These are phyloP conservation scores for Coniella lustricola DNA, from an alignment of 2,329 filamentous ascomycete species.

Conservation along the genomic window DNA sequence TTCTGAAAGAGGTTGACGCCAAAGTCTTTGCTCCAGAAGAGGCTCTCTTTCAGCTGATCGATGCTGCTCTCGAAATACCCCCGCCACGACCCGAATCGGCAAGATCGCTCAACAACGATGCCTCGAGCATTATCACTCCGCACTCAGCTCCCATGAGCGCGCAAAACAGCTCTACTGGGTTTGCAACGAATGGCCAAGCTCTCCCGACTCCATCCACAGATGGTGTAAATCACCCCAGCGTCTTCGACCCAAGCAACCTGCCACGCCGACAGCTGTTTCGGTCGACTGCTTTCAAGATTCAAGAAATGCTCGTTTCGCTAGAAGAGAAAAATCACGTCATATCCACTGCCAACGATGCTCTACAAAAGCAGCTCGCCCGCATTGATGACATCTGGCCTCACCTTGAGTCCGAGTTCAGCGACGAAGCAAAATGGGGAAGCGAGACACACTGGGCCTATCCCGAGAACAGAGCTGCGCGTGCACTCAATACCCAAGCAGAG, in stretches of 20 bases:
- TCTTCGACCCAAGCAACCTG: constrained; percentile 52
- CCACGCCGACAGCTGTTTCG: constrained; percentile 68
- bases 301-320: constrained; percentile 79
- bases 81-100: constrained; percentile 31
- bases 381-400: constrained; percentile 83
- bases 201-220: constrained; percentile 34
- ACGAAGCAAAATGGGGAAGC: constrained; percentile 90
- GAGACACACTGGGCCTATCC: constrained; percentile 92
- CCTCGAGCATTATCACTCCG: constrained; percentile 34
- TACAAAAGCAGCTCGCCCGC: constrained; percentile 75
- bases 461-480: constrained; percentile 63
- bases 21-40: constrained; percentile 90
- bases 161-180: constrained; percentile 41
- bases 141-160: constrained; percentile 42
- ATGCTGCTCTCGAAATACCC: constrained; percentile 46
- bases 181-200: constrained; percentile 28
- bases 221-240: constrained; percentile 35
- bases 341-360: constrained; percentile 81
- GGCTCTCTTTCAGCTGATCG: constrained; percentile 68
- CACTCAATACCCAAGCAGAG: constrained; percentile 58
- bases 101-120: constrained; percentile 38
- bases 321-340: constrained; percentile 99
- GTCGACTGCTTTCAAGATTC: constrained; percentile 69
- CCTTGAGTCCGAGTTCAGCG: constrained; percentile 82
- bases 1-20: constrained; percentile 95